Conservation (phyloP, 2,329 filamentous ascomycete genomes). For the Rasamsonia emersonii region DNA sequence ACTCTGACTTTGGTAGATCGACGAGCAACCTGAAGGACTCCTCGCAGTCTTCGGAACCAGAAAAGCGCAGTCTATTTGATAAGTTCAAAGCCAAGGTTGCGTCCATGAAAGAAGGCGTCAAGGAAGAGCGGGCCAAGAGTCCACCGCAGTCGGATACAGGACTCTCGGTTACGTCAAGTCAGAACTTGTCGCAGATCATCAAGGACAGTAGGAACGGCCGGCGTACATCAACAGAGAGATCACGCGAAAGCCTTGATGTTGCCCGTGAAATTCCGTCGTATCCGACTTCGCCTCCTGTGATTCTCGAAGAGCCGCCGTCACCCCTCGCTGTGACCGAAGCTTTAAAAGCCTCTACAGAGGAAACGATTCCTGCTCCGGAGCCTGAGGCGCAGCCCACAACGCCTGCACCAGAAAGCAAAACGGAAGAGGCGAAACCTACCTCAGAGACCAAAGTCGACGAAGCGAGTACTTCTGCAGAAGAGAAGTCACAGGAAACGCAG, state of each 20-base stretch:
- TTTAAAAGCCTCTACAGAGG: too few relatives aligned
- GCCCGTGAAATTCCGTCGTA: slow-evolving; percentile 19
- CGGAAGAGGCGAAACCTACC: too few relatives aligned
- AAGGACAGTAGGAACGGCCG: slow-evolving; percentile 14
- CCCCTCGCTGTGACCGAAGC: too few relatives aligned
- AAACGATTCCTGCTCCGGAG: too few relatives aligned
- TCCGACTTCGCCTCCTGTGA: slow-evolving; percentile 21
- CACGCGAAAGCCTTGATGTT: neutral
- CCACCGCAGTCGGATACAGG: slow-evolving; percentile 35
- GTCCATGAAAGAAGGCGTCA: slow-evolving; percentile 45
- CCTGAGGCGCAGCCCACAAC: too few relatives aligned
- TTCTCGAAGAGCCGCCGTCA: slow-evolving; percentile 23
- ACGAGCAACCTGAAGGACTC: slow-evolving; percentile 17
- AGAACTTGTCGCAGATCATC: slow-evolving; percentile 27
- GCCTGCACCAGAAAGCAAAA: too few relatives aligned
- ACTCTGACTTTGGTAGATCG: slow-evolving; percentile 30
- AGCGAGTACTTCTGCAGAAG: too few relatives aligned
- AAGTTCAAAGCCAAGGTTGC: slow-evolving; percentile 58
- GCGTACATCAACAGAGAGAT: slow-evolving; percentile 10
- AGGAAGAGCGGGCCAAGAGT: slow-evolving; percentile 45
- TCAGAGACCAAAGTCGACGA: too few relatives aligned
- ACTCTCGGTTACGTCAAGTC: slow-evolving; percentile 18
- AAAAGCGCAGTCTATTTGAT: slow-evolving; percentile 54
- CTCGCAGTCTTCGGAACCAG: slow-evolving; percentile 28
- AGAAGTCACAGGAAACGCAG: too few relatives aligned